Percentiles rank a stretch among this genome's conserved stretches.
phyloP scores from a whole-genome alignment of 345 rosid species.

The Salix dunnii region DNA sequence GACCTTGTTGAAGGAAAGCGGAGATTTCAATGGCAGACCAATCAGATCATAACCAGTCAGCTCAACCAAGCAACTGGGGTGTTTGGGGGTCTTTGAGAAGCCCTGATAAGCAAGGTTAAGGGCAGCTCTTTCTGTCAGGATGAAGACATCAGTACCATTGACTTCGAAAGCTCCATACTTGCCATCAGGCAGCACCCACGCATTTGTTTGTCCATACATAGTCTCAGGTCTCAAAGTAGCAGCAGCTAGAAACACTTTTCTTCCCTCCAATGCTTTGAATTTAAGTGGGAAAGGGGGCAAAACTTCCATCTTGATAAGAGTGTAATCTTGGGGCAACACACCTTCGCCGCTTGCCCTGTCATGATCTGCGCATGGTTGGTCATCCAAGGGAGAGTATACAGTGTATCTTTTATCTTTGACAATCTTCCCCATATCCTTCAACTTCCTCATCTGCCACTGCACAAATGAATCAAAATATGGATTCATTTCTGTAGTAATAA shows the following conservation, averaged over 20 bases:
- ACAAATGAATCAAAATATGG: slow-evolving; percentile 78
- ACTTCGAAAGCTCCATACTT: slow-evolving; percentile 90
- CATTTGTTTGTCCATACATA: slow-evolving; percentile 95
- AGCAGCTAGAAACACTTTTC: slow-evolving; percentile 71
- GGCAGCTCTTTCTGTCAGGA: slow-evolving; percentile 73
- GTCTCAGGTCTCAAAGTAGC: slow-evolving; percentile 97
- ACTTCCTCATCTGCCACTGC: slow-evolving; percentile 88
- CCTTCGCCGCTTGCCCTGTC: slow-evolving; percentile 96
- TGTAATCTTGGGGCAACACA: slow-evolving; percentile 93
- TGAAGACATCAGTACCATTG: slow-evolving; percentile 69
- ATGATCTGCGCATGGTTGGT: slow-evolving; percentile 95
- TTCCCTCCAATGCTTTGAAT: slow-evolving; percentile 63
- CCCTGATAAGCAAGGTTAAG: slow-evolving; percentile 87
- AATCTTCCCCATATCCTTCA: slow-evolving; percentile 82
- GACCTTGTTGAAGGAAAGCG: slow-evolving; percentile 60
- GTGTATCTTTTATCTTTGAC: slow-evolving; percentile 80
- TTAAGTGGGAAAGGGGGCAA: slow-evolving; percentile 62
- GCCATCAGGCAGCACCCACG: slow-evolving; percentile 95
- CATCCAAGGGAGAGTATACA: slow-evolving; percentile 84
- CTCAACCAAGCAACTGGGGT: slow-evolving; percentile 75
- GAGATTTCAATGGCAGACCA: slow-evolving; percentile 77
- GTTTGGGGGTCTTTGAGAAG: slow-evolving; percentile 61
- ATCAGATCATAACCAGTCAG: slow-evolving; percentile 80
- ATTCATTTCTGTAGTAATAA: slow-evolving; percentile 78
- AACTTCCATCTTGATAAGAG: slow-evolving; percentile 86